Evolutionary conservation across 2,329 filamentous ascomycete genomes (phyloP), one percentile per base, ranked within the genome.

Genomic region (Paraconiothyrium brasiliense): DNA sequence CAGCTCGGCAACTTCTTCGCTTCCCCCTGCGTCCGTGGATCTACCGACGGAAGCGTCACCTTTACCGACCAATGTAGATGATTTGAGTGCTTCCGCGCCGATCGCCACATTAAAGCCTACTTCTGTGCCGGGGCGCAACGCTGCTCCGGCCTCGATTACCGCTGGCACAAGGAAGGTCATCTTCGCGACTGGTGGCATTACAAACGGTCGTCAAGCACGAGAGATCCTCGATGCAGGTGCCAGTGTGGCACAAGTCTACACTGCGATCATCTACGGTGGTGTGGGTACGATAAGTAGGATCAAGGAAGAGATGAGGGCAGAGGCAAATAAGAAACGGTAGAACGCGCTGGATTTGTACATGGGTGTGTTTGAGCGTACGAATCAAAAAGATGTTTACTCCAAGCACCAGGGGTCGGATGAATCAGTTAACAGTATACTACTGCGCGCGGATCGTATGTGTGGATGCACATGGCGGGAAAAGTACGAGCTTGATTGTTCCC

Each of bases 121-220:
- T 1, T 67, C 62, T 30, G 64, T 67, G 13, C 11, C 27, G 3
- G 7, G 48, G 22, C 4, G 22, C 13, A 61, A 66, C 34, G 52
- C 61, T 7, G 70, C 71, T 8, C 72, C 73, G 9, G 74, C 74
- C 13, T 71, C 73, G 2, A 52, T 60, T 2, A 58, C 64, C 1
- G 61, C 69, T 14, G 54, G 52, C 4, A 47, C 60, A 1, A 85
- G 85, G 51, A 97, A 97, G 80, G 89, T 93, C 56, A 91, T 99
- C 63, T 98, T 98, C 75, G 94, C 94, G 0, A 95, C 93, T 0
- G 95, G 95, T 0, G 95, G 95, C 20, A 94, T 99, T 73, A 95
- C 91, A 1, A 94, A 90, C 67, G 95, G 95, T 4, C 85, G 90
- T 65, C 90, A 98, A 80, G 96, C 93, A 9, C 82, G 92, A 14